Evolutionary conservation across 1,139 yeast genomes (phyloP).

Genomic region (Debaryomyces psychrophilus): DNA sequence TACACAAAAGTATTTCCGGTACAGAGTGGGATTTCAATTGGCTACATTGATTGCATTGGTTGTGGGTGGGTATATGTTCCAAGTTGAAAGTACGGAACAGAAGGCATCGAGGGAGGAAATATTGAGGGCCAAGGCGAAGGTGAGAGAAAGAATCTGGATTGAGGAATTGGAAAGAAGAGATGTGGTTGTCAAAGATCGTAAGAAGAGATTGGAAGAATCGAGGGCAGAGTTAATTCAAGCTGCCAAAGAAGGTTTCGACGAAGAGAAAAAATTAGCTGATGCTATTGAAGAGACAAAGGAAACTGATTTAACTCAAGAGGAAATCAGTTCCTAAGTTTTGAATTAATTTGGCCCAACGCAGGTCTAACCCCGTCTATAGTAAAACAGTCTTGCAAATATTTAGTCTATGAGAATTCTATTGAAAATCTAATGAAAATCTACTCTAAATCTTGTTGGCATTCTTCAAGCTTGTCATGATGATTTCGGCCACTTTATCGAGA

Average conservation of each 20-base stretch:
- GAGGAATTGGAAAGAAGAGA: constrained; percentile 88
- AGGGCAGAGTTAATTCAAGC: constrained; percentile 40
- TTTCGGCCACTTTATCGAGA: constrained; percentile 8
- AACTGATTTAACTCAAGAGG: not conserved
- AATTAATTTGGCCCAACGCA: not conserved
- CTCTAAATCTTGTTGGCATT: not conserved
- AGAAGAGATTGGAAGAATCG: constrained; percentile 46
- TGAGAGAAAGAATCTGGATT: constrained; percentile 86
- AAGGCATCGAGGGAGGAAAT: constrained; percentile 61
- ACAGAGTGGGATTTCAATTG: constrained; percentile 87
- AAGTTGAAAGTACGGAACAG: constrained; percentile 41
- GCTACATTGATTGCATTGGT: constrained; percentile 80
- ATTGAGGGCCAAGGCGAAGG: constrained; percentile 73
- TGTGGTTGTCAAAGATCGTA: constrained; percentile 66
- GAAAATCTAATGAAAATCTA: not conserved
- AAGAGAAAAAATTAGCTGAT: constrained; percentile 17
- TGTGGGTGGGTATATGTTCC: constrained; percentile 72
- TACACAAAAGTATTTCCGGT: constrained; percentile 86
- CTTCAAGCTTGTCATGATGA: constrained; percentile 3
- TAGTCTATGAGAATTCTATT: not conserved
- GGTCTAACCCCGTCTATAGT: not conserved
- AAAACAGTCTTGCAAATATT: constrained; percentile 1
- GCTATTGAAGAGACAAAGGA: constrained; percentile 1
- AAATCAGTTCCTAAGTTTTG: not conserved
- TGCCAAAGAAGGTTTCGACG: constrained; percentile 45